phyloP scores from a whole-genome alignment of 2,329 filamentous ascomycete species.

The Pseudocercospora vitis region DNA sequence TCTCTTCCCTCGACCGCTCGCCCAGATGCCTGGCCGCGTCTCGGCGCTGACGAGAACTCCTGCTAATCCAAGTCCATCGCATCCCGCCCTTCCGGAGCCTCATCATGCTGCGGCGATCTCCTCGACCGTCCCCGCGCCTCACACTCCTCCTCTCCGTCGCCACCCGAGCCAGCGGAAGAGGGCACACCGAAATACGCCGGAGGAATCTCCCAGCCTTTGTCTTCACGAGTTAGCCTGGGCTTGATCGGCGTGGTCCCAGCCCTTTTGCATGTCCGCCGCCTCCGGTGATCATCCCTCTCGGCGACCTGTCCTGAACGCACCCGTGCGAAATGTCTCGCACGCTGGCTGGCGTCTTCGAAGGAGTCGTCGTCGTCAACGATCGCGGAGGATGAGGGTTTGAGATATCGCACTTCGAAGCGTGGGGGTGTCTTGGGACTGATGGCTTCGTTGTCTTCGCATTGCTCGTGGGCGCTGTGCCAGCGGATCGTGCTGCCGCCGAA shows the following conservation, averaged over 20 bases:
- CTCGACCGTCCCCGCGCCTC: neutral
- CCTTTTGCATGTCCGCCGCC: neutral
- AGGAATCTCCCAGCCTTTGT: neutral
- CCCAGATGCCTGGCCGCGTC: too few species aligned
- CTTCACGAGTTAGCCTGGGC: neutral
- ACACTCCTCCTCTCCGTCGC: neutral
- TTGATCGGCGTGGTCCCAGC: neutral
- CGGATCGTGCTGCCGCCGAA: neutral
- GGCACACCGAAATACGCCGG: neutral
- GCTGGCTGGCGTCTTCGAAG: neutral
- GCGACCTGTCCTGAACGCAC: neutral
- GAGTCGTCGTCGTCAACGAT: neutral
- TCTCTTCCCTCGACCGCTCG: too few species aligned
- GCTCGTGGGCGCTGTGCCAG: neutral
- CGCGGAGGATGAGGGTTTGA: neutral
- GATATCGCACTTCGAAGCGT: neutral
- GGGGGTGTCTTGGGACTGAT: constrained; percentile 1
- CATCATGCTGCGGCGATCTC: neutral
- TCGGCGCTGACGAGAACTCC: neutral
- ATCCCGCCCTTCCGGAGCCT: neutral
- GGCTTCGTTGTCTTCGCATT: neutral
- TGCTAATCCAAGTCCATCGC: neutral
- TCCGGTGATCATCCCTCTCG: neutral
- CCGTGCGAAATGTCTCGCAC: neutral
- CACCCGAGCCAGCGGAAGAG: neutral